Evolutionary conservation across 768 basidiomycete species (phyloP).

Genomic region (Mycena alexandri): DNA sequence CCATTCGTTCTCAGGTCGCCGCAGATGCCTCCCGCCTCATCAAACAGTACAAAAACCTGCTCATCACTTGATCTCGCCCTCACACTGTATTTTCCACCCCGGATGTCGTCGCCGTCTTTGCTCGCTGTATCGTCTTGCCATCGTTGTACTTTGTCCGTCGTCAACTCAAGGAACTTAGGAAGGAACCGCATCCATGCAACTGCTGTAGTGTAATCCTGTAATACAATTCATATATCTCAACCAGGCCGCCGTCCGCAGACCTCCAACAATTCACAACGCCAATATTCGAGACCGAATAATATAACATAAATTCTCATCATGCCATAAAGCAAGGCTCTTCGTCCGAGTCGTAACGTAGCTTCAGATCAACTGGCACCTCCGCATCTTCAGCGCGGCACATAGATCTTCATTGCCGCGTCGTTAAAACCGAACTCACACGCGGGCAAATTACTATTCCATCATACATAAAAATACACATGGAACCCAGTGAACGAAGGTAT

Average conservation of each 20-base stretch:
- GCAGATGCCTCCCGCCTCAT: constrained; percentile 42
- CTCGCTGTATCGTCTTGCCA: constrained; percentile 19
- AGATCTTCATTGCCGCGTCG: too few relatives aligned
- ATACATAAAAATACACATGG: constrained; percentile 10
- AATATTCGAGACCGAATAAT: too few relatives aligned
- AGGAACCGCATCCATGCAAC: constrained; percentile 8
- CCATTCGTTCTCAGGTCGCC: constrained; percentile 27
- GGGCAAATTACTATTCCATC: background rate
- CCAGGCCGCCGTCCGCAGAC: too few relatives aligned
- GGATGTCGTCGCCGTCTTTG: constrained; percentile 3
- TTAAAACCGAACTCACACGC: too few relatives aligned
- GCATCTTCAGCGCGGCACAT: too few relatives aligned
- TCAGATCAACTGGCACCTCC: too few relatives aligned
- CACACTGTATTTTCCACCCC: background rate
- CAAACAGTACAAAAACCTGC: constrained; percentile 41
- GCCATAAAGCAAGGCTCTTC: too few relatives aligned
- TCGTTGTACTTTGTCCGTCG: constrained; percentile 8
- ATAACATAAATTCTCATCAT: too few relatives aligned
- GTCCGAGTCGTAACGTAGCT: too few relatives aligned
- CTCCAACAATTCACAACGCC: too few relatives aligned
- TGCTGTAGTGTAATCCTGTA: constrained; percentile 30
- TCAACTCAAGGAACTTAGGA: constrained; percentile 15
- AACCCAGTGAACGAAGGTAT: background rate
- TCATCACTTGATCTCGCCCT: constrained; percentile 26
- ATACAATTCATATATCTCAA: constrained; percentile 9